Conservation (phyloP, 2,329 filamentous ascomycete species). For the Aurifilum marmelostoma region DNA sequence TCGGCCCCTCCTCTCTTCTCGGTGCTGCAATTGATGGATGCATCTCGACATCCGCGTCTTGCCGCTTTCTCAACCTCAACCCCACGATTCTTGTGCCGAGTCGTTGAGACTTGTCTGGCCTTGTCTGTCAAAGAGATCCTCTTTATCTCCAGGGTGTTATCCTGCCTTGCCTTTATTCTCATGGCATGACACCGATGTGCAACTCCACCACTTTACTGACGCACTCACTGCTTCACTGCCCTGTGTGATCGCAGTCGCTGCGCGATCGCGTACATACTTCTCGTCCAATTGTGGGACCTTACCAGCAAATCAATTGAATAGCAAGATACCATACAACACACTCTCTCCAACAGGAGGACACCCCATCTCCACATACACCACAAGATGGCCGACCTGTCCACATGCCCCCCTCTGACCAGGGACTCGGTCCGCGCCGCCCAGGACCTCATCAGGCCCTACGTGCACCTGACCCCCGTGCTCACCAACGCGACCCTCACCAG, state of each 20-base stretch:
- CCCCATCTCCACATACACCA: background rate
- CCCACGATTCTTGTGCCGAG: background rate
- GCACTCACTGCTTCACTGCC: background rate
- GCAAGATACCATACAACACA: no score
- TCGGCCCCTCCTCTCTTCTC: slow-evolving; percentile 20
- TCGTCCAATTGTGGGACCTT: background rate
- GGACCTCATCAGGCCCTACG: slow-evolving; percentile 70
- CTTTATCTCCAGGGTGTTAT: background rate
- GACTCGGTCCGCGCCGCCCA: slow-evolving; percentile 73
- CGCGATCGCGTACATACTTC: background rate
- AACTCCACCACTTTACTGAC: background rate
- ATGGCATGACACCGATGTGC: background rate
- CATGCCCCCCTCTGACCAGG: slow-evolving; percentile 69
- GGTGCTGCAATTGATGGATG: background rate
- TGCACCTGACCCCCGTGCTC: slow-evolving; percentile 83
- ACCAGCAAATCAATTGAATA: background rate
- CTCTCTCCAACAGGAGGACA: background rate
- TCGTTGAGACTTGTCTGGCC: background rate
- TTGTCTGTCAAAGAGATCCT: background rate
- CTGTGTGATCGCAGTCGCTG: background rate
- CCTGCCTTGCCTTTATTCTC: background rate
- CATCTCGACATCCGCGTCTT: background rate
- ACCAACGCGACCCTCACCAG: slow-evolving; percentile 75
- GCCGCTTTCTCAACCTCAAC: background rate
- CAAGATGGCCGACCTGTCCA: slow-evolving; percentile 58